A percentile compares a stretch with the other conserved stretches of the same genome.
Evolutionary conservation across 108 stramenopile genomes (phyloP).

Genomic region (Nannochloropsis salina): DNA sequence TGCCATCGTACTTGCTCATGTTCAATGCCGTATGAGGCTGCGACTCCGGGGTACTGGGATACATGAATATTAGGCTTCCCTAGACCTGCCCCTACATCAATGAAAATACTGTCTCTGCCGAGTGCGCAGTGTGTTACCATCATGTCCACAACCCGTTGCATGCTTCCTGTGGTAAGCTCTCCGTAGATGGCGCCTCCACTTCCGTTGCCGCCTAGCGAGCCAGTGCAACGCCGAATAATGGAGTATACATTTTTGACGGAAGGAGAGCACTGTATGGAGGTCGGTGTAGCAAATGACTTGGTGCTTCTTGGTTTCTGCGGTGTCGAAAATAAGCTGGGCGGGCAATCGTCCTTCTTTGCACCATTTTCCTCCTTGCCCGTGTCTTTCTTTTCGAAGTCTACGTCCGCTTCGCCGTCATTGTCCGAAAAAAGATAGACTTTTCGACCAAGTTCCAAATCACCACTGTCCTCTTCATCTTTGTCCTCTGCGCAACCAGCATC

Average conservation of each 20-base stretch:
- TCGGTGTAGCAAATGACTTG: neutral
- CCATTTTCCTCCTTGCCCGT: neutral
- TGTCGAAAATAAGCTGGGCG: neutral
- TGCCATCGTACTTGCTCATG: conserved; percentile 72
- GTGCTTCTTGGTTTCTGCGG: neutral
- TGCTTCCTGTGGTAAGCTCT: conserved; percentile 76
- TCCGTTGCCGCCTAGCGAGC: conserved; percentile 79
- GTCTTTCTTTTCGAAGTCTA: neutral
- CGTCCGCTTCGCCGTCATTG: neutral
- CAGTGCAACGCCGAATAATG: conserved; percentile 54
- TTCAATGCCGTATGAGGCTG: conserved; percentile 69
- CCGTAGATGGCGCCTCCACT: conserved; percentile 84
- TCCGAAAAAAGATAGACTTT: neutral
- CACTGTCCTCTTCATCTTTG: neutral
- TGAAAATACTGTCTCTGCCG: conserved; percentile 67
- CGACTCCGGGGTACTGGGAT: conserved; percentile 52
- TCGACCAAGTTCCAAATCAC: neutral
- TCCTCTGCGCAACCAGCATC: too few relatives aligned
- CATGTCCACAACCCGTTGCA: conserved; percentile 59
- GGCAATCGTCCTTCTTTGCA: neutral
- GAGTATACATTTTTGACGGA: conserved; percentile 6
- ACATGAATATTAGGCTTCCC: conserved; percentile 97
- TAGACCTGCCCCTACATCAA: conserved; percentile 93
- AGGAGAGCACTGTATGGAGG: neutral
- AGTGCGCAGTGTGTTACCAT: conserved; percentile 67